Conservation (phyloP, 2,329 filamentous ascomycete genomes). For the Fusarium kyushuense region DNA sequence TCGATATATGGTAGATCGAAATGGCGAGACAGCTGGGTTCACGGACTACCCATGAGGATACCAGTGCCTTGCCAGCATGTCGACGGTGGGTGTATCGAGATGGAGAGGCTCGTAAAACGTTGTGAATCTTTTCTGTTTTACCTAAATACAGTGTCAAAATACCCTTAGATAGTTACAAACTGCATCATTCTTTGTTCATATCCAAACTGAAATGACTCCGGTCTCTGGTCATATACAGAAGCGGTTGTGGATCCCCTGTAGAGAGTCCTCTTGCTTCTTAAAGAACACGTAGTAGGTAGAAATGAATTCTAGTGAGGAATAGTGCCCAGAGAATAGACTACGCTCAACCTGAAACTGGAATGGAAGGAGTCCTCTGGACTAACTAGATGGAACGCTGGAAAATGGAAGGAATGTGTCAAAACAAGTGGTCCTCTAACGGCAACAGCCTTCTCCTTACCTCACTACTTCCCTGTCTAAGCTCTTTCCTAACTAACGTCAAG, state of each 20-base stretch:
- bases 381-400: background rate
- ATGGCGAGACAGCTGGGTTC: slow-evolving; percentile 62
- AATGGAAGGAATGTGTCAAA: slow-evolving; percentile 32
- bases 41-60: slow-evolving; percentile 56
- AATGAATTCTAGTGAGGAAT: background rate
- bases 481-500: slow-evolving; percentile 17
- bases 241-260: background rate
- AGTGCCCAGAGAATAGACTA: background rate
- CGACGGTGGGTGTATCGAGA: background rate
- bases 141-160: background rate
- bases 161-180: slow-evolving; percentile 7
- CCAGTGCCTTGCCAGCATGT: background rate
- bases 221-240: background rate
- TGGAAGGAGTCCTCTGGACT: slow-evolving; percentile 5
- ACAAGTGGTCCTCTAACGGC: slow-evolving; percentile 20
- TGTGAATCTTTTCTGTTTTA: background rate
- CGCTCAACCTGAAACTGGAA: background rate
- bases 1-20: slow-evolving; percentile 60
- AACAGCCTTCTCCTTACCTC: slow-evolving; percentile 20
- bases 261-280: background rate
- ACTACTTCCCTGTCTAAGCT: background rate
- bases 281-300: background rate
- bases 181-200: background rate
- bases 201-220: background rate
- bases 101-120: background rate